Evolutionary conservation across 1,284 basidiomycete genomes (phyloP).

Genomic region (Chondrostereum purpureum): DNA sequence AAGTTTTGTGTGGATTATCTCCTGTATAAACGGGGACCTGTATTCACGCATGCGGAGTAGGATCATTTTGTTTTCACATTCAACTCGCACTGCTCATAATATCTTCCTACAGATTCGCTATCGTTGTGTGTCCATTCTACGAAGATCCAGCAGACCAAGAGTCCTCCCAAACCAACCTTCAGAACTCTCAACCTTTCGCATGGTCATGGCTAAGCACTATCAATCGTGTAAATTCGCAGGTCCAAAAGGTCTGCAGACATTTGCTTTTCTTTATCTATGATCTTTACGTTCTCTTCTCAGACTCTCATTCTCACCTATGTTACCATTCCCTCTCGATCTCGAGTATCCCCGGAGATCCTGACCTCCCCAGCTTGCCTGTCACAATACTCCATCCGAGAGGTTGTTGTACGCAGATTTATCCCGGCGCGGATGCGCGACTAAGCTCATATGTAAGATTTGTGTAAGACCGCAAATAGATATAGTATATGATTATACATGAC

Average conservation of each 20-base stretch:
- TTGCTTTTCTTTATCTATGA: conserved; percentile 4
- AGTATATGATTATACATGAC: background rate
- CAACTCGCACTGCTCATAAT: conserved; percentile 7
- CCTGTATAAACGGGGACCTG: conserved; percentile 91
- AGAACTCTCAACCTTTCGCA: conserved; percentile 64
- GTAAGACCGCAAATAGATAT: background rate
- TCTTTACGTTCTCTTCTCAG: conserved; percentile 31
- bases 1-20: conserved; percentile 98
- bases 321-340: conserved; percentile 72
- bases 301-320: conserved; percentile 88
- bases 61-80: conserved; percentile 21
- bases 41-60: conserved; percentile 94
- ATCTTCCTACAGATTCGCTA: conserved; percentile 65
- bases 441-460: conserved; percentile 8
- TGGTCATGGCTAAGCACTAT: conserved; percentile 98
- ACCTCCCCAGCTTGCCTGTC: conserved; percentile 64
- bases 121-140: conserved; percentile 86
- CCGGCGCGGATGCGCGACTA: conserved; percentile 90
- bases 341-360: conserved; percentile 46
- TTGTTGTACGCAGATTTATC: conserved; percentile 80
- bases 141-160: conserved; percentile 71
- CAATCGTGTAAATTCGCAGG: conserved; percentile 94
- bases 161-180: conserved; percentile 53
- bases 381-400: conserved; percentile 79
- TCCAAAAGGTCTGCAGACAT: conserved; percentile 72